phyloP scores from a whole-genome alignment of 352 stramenopile genomes.

The Pythium aristosporum region DNA sequence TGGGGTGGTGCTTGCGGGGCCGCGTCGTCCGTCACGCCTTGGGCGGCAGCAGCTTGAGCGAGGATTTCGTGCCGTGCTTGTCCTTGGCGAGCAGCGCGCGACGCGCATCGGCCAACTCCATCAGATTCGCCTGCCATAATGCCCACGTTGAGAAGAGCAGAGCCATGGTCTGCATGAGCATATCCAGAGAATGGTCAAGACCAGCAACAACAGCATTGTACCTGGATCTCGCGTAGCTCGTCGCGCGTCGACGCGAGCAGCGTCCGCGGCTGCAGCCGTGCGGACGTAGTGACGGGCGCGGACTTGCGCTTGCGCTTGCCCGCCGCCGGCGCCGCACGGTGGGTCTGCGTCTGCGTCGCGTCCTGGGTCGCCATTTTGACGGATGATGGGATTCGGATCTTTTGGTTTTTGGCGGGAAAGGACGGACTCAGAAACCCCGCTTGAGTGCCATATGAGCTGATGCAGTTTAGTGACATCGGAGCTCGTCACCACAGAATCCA shows the following conservation, averaged over 20 bases:
- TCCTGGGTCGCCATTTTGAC: neutral
- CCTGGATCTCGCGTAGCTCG: conserved; percentile 49
- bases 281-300: conserved; percentile 27
- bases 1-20: too few relatives aligned
- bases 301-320: conserved; percentile 34
- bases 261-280: conserved; percentile 39
- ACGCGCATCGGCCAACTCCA: conserved; percentile 36
- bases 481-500: neutral
- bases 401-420: conserved; percentile 21
- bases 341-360: conserved; percentile 10
- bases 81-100: conserved; percentile 33
- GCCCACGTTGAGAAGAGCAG: neutral
- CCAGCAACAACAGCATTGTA: neutral
- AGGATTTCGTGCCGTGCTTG: conserved; percentile 25
- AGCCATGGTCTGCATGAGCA: too few relatives aligned
- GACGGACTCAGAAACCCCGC: neutral
- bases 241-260: conserved; percentile 46
- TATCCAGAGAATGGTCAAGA: too few relatives aligned
- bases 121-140: conserved; percentile 30
- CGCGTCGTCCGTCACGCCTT: conserved; percentile 22
- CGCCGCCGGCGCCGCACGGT: conserved; percentile 2
- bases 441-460: conserved; percentile 13
- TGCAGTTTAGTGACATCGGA: conserved; percentile 12
- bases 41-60: conserved; percentile 34
- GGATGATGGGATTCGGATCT: neutral